Evolutionary conservation across 148 eudicot genomes (phyloP).

Genomic region (Talinum fruticosum): DNA sequence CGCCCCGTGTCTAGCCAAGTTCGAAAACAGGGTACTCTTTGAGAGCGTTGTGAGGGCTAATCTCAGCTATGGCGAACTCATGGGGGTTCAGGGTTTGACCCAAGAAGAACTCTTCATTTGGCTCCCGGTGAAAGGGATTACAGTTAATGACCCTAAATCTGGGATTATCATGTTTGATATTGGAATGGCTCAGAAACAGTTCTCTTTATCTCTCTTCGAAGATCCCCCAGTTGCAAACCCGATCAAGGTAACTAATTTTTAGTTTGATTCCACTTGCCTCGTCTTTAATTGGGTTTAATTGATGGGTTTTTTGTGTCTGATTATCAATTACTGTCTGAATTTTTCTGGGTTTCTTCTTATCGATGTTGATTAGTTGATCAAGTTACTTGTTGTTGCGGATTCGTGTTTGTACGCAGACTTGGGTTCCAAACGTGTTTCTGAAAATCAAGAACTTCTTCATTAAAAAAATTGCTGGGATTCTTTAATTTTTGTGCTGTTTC

Average conservation of each 20-base stretch:
- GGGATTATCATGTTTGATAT: constrained; percentile 77
- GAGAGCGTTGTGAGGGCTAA: constrained; percentile 68
- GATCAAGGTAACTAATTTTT: neutral
- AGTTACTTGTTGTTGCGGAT: neutral
- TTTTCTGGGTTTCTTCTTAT: constrained; percentile 8
- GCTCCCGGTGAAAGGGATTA: constrained; percentile 70
- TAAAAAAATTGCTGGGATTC: constrained; percentile 3
- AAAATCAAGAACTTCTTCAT: neutral
- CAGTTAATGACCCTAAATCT: constrained; percentile 68
- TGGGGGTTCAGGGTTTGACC: constrained; percentile 60
- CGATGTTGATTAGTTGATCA: neutral
- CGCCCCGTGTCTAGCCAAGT: constrained; percentile 66
- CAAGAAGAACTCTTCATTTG: constrained; percentile 81
- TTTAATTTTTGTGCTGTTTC: neutral
- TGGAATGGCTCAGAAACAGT: constrained; percentile 78
- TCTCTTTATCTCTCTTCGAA: constrained; percentile 76
- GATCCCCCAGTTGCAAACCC: constrained; percentile 75
- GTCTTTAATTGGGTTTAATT: neutral
- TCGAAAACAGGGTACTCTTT: constrained; percentile 67
- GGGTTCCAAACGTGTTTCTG: neutral
- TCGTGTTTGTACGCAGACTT: neutral
- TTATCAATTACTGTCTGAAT: neutral
- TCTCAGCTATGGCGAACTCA: constrained; percentile 57
- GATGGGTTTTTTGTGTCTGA: neutral
- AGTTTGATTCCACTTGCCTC: neutral